Base-by-base conservation (phyloP, 352 stramenopile genomes). In the Pythium rhizo-oryzae region DNA sequence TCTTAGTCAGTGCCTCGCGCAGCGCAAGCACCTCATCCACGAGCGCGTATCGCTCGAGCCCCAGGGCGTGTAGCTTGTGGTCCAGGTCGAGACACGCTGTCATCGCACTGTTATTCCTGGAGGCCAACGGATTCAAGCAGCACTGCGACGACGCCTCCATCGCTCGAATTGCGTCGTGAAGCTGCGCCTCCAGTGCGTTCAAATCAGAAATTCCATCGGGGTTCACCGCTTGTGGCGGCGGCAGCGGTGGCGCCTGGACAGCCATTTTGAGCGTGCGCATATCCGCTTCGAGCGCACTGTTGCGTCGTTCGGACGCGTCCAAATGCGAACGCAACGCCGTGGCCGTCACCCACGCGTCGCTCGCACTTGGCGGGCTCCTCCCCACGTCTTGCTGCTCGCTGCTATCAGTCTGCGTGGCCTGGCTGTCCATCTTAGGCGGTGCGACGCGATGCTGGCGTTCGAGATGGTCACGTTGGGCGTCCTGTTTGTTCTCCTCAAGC, bases 61-160 rank as follows among this genome's bases (percentile, higher is more conserved):
- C 25, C 1, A 21, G 18, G 1, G 37, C n/a, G 7, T 70, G 49
- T 12, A 68, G 23, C 18, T 50, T 12, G 37, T 72, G 66, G 12
- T 72, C 59, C 28, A 72, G 28, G n/a, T 67, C 58, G 16, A 72
- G 11, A 39, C 65, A 72, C 6, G n/a, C 15, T 3, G 15, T 7
- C 44, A 39, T 53, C 28, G 24, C 24, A 21, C 16, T 21, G 11
- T 33, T 37, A 8, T 47, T 19, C 8, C n/a, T 2, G 19, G 21
- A 23, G 8, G 18, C 19, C 28, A 57, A 28, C 7, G 50, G 21
- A 9, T 23, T 39, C 6, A 67, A 1, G 1, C 43, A 23, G 41
- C 65, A 67, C 41, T 53, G 43, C 9, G 57, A 37, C 13, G 51
- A 15, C 5, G 18, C 30, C 43, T 59, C 65, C 41, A 72, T 72